phyloP scores from a whole-genome alignment of 495 filamentous ascomycete genomes.

The Annulohypoxylon moriforme region DNA sequence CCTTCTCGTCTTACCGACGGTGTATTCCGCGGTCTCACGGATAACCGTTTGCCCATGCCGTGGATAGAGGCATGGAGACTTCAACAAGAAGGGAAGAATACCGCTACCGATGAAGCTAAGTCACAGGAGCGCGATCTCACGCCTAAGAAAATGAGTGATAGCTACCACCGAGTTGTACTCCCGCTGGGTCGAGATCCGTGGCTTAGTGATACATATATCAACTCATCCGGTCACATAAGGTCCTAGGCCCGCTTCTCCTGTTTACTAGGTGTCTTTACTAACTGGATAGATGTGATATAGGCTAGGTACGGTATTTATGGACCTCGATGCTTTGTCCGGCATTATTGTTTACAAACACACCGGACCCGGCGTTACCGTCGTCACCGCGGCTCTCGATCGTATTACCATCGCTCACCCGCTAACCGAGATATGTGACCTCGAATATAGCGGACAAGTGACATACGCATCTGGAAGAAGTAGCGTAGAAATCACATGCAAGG shows the following conservation, averaged over 20 bases:
- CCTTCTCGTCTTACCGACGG: conserved; percentile 27
- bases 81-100: conserved; percentile 40
- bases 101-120: conserved; percentile 21
- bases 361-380: conserved; percentile 78
- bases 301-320: conserved; percentile 38
- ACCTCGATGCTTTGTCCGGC: conserved; percentile 79
- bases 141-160: conserved; percentile 58
- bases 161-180: conserved; percentile 55
- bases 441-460: conserved; percentile 81
- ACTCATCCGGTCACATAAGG: conserved; percentile 58
- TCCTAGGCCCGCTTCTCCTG: conserved; percentile 13
- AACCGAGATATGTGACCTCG: conserved; percentile 82
- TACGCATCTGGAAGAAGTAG: conserved; percentile 83
- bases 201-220: conserved; percentile 58
- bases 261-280: conserved; percentile 5
- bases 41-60: conserved; percentile 27
- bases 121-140: conserved; percentile 44
- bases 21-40: conserved; percentile 34
- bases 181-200: conserved; percentile 56
- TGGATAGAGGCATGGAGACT: conserved; percentile 49
- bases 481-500: conserved; percentile 83
- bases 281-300: conserved; percentile 22
- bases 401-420: conserved; percentile 80
- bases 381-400: conserved; percentile 83
- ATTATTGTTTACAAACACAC: conserved; percentile 87